Conservation (phyloP, 495 filamentous ascomycete genomes). For the Delitschia confertaspora region DNA sequence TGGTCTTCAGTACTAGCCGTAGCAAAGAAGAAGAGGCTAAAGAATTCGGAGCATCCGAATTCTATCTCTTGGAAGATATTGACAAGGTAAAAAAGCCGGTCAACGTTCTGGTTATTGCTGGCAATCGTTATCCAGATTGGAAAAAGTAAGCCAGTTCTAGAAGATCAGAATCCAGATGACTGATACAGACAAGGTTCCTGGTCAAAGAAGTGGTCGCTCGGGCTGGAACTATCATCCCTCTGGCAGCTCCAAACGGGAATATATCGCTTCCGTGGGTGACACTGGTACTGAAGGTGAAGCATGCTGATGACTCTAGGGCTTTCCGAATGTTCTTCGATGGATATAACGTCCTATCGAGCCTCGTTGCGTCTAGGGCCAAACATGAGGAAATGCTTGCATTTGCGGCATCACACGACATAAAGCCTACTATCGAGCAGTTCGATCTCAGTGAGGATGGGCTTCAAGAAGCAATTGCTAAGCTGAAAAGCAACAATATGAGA, state of each 20-base stretch:
- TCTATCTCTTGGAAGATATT: constrained; percentile 29
- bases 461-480: constrained; percentile 14
- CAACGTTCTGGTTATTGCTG: constrained; percentile 29
- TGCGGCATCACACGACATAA: constrained; percentile 12
- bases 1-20: constrained; percentile 32
- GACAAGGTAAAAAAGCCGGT: constrained; percentile 28
- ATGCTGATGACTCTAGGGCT: constrained; percentile 2
- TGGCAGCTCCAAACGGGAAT: constrained; percentile 9
- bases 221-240: constrained; percentile 17
- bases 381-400: constrained; percentile 26
- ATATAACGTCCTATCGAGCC: constrained; percentile 17
- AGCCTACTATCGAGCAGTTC: constrained; percentile 20
- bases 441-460: constrained; percentile 19
- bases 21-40: constrained; percentile 33
- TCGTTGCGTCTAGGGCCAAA: constrained; percentile 15
- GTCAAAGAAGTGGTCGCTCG: constrained; percentile 21
- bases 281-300: not conserved
- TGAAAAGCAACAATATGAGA: constrained; percentile 12
- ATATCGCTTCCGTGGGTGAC: constrained; percentile 18
- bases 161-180: not conserved
- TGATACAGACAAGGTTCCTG: constrained; percentile 9
- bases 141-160: constrained; percentile 14
- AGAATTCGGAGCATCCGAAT: constrained; percentile 33
- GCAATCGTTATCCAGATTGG: constrained; percentile 29
- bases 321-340: constrained; percentile 20